These are phyloP conservation scores for Debaryomyces singareniensis DNA, from an alignment of 1,139 yeast genomes.

Conservation along the genomic window DNA sequence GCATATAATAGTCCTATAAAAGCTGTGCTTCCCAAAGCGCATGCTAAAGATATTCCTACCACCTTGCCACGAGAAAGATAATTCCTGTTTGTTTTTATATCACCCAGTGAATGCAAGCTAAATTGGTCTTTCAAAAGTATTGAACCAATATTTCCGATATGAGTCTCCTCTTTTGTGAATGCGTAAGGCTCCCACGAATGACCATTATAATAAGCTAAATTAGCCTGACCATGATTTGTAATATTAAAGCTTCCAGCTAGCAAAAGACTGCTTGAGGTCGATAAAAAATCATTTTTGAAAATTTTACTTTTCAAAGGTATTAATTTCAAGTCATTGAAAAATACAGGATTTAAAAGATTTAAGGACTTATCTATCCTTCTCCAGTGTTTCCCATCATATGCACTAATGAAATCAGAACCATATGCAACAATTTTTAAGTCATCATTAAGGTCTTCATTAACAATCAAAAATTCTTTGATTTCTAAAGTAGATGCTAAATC, in stretches of 20 bases:
- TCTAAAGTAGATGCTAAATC: constrained; percentile 29
- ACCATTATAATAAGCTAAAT: constrained; percentile 70
- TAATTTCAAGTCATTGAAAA: constrained; percentile 34
- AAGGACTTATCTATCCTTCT: constrained; percentile 31
- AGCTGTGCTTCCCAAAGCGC: constrained; percentile 76
- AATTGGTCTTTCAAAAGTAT: constrained; percentile 32
- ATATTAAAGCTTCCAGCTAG: constrained; percentile 59
- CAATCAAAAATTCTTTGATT: constrained; percentile 43
- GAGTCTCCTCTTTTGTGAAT: constrained; percentile 16
- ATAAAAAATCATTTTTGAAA: constrained; percentile 30
- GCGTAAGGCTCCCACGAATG: constrained; percentile 67
- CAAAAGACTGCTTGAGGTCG: constrained; percentile 39
- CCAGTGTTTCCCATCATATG: constrained; percentile 48
- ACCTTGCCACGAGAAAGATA: constrained; percentile 58
- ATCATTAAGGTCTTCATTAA: constrained; percentile 37
- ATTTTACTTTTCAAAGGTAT: constrained; percentile 19
- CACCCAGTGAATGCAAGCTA: constrained; percentile 34
- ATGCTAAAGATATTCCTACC: constrained; percentile 81
- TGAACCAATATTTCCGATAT: constrained; percentile 26
- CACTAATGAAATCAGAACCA: constrained; percentile 46
- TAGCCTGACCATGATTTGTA: constrained; percentile 49
- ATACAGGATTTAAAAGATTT: constrained; percentile 18
- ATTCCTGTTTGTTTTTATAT: constrained; percentile 15
- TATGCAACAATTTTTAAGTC: constrained; percentile 48
- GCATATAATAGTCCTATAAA: constrained; percentile 61